Evolutionary conservation across 2,329 filamentous ascomycete species (phyloP).

Genomic region (Phialophora tarda): DNA sequence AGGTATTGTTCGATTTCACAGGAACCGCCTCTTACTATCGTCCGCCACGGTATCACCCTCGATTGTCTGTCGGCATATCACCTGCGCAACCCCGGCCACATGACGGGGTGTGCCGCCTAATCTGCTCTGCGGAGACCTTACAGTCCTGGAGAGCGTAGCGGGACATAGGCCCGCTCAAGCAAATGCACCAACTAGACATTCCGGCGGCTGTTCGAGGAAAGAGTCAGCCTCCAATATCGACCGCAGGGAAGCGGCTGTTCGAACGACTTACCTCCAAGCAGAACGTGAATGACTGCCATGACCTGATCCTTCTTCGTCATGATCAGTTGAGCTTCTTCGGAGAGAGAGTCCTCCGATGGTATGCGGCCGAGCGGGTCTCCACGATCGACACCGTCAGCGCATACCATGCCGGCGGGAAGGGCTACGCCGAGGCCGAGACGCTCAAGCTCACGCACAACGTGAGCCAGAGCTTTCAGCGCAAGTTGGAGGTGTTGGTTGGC

Average conservation of each 20-base stretch:
- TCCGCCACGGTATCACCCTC: not conserved
- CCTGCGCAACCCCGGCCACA: not conserved
- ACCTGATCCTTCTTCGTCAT: conserved; percentile 62
- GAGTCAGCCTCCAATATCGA: not conserved
- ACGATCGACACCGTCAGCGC: too few relatives aligned
- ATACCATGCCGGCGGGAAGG: too few relatives aligned
- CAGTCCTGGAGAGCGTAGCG: not conserved
- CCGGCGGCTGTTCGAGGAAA: not conserved
- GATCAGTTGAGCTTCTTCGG: conserved; percentile 58
- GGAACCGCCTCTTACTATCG: not conserved
- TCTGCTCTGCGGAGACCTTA: not conserved
- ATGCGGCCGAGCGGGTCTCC: too few relatives aligned
- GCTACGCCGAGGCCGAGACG: too few relatives aligned
- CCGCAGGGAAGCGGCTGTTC: not conserved
- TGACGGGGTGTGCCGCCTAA: not conserved
- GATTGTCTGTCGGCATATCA: not conserved
- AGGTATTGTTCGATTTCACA: not conserved
- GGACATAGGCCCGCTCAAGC: not conserved
- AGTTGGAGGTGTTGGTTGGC: too few relatives aligned
- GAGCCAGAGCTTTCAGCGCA: too few relatives aligned
- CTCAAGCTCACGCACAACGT: too few relatives aligned
- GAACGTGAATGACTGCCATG: conserved; percentile 58
- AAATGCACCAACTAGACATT: conserved; percentile 1
- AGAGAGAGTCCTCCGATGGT: conserved; percentile 69
- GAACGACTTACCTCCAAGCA: conserved; percentile 55